Percentiles rank a stretch among this genome's conserved stretches.
phyloP scores from a whole-genome alignment of 345 rosid genomes.

The Streptanthus diversifolius region DNA sequence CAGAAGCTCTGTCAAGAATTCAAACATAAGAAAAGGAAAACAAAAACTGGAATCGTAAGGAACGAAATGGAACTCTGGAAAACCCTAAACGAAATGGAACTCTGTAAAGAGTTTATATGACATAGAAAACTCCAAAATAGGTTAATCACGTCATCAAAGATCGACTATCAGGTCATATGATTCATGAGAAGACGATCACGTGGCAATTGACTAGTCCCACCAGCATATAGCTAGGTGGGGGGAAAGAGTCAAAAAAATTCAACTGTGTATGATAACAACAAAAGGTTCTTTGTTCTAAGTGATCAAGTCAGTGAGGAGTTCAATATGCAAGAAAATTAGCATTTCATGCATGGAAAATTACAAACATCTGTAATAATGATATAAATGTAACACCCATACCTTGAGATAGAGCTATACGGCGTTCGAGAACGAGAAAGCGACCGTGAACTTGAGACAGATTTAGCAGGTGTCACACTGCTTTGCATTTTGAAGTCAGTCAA shows the following conservation, averaged over 20 bases:
- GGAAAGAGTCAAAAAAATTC: neutral
- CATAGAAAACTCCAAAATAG: neutral
- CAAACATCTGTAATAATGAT: neutral
- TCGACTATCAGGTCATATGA: neutral
- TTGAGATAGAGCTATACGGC: constrained; percentile 46
- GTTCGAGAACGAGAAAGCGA: constrained; percentile 46
- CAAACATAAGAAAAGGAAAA: too few species aligned
- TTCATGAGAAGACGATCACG: neutral
- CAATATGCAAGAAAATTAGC: neutral
- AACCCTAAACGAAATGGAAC: neutral
- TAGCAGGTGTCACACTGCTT: constrained; percentile 52
- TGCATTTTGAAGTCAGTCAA: neutral
- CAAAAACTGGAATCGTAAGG: neutral
- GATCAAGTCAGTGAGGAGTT: neutral
- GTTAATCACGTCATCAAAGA: neutral
- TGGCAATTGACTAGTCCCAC: neutral
- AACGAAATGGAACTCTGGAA: neutral
- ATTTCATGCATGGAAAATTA: neutral
- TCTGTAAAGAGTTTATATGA: neutral
- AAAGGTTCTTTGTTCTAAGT: neutral
- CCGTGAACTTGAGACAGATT: constrained; percentile 52
- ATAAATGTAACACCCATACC: constrained; percentile 36
- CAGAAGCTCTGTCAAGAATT: neutral
- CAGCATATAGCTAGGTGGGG: neutral
- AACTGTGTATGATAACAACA: neutral